Conservation (phyloP, 768 basidiomycete species). For the Candolleomyces eurysporus region DNA sequence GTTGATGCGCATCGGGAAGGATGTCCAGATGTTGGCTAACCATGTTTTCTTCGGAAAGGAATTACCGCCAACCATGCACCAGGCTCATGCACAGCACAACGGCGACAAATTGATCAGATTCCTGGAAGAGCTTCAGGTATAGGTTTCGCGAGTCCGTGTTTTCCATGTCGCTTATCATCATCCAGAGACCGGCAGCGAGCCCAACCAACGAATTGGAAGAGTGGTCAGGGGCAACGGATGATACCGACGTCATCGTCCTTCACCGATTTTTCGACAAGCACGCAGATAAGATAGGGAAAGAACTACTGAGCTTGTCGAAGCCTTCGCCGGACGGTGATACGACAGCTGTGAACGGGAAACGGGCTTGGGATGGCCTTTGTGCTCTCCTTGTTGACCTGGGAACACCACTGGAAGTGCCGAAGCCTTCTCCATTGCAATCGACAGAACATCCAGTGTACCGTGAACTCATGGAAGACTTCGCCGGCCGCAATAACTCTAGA, state of each 20-base stretch:
- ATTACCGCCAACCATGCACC: slow-evolving; percentile 77
- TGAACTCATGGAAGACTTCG: slow-evolving; percentile 64
- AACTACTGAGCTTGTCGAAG: slow-evolving; percentile 71
- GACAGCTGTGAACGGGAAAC: slow-evolving; percentile 62
- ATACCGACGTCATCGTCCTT: slow-evolving; percentile 79
- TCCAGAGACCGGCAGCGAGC: slow-evolving; percentile 29
- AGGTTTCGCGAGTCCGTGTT: slow-evolving; percentile 15
- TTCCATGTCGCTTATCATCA: slow-evolving; percentile 17
- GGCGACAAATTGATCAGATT: slow-evolving; percentile 74
- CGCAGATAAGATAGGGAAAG: slow-evolving; percentile 85
- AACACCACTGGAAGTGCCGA: slow-evolving; percentile 64
- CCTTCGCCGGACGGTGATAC: slow-evolving; percentile 55
- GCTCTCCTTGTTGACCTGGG: slow-evolving; percentile 78
- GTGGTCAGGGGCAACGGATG: slow-evolving; percentile 75
- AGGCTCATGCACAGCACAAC: slow-evolving; percentile 69
- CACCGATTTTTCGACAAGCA: slow-evolving; percentile 85
- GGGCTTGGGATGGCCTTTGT: slow-evolving; percentile 83
- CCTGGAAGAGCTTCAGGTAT: slow-evolving; percentile 71
- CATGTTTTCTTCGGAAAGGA: slow-evolving; percentile 94
- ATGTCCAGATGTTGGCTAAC: slow-evolving; percentile 91
- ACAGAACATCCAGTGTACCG: slow-evolving; percentile 61
- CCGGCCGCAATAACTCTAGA: slow-evolving; percentile 55
- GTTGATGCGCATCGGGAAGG: slow-evolving; percentile 84
- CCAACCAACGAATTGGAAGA: slow-evolving; percentile 58
- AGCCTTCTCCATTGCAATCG: slow-evolving; percentile 46